phyloP scores from a whole-genome alignment of 495 filamentous ascomycete species.

The Pseudevernia furfuracea region DNA sequence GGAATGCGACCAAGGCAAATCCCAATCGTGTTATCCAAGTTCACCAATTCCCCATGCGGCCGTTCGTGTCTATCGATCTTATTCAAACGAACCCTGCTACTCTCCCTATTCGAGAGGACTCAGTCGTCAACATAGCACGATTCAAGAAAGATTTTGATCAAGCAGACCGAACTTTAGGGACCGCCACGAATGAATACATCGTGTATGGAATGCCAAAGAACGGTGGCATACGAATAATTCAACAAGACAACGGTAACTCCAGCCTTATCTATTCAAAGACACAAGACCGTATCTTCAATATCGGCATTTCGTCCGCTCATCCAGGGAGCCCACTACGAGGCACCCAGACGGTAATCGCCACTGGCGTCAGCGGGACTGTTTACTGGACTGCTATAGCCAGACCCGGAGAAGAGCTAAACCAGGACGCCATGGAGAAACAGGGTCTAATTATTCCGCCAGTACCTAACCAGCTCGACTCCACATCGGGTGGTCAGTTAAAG shows the following conservation, averaged over 20 bases:
- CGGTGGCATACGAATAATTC: constrained; percentile 83
- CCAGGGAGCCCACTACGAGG: constrained; percentile 42
- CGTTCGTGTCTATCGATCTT: constrained; percentile 77
- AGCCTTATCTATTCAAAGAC: constrained; percentile 81
- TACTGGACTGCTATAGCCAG: constrained; percentile 79
- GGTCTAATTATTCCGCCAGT: constrained; percentile 78
- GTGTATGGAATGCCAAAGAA: constrained; percentile 87
- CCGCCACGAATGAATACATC: constrained; percentile 86
- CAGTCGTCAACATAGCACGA: constrained; percentile 78
- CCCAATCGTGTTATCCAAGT: constrained; percentile 60
- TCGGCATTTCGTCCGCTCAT: constrained; percentile 64
- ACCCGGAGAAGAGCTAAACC: constrained; percentile 62
- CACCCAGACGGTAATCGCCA: constrained; percentile 73
- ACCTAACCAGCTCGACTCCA: constrained; percentile 64
- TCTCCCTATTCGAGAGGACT: constrained; percentile 42
- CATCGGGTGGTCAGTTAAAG: constrained; percentile 85
- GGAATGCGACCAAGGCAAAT: constrained; percentile 58
- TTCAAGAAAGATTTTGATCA: constrained; percentile 98
- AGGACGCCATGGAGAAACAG: constrained; percentile 64
- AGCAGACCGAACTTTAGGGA: constrained; percentile 83
- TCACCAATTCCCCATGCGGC: constrained; percentile 91
- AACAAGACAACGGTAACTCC: constrained; percentile 85
- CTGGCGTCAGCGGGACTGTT: constrained; percentile 85
- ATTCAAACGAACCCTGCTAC: constrained; percentile 28
- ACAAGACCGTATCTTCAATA: constrained; percentile 86